Evolutionary conservation across 106 monocot species (phyloP), one percentile per base, ranked within the genome.

Genomic region (Platanthera zijinensis): DNA sequence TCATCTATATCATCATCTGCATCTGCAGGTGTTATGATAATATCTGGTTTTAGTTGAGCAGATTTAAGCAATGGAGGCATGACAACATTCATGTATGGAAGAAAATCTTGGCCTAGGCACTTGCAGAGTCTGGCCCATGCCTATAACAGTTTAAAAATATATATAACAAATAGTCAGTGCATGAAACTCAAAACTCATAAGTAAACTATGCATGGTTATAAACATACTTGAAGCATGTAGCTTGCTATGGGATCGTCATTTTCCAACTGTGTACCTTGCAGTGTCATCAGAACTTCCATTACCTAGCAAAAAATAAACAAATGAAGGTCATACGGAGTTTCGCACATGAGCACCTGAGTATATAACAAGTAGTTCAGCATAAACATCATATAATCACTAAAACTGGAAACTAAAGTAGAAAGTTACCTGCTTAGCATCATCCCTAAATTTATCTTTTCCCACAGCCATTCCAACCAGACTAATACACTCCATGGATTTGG

Each of bases 101-200:
- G 91, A 78, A 97, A 97, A 82, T 97, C 97, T 72, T 97, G 94
- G 12, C 97, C 97, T 46, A 97, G 81, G 77, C 97, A 97, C 82
- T 92, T 97, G 86, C 94, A 97, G 52, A 97, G 87, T 63, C 97
- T 89, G 45, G 97, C 94, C 97, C 97, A 97, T 77, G 93, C 97
- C 97, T 97, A 57, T 61, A 15, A 48, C 3, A 79, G 39, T 54
- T 18, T n/a, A 15, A n/a, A 9, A 51, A 9, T 48, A 72, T 51
- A 51, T 14, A 50, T 22, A 22, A 10, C 22, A 72, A 46, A 72
- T 51, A 5, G 9, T 21, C 50, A 4, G 51, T 72, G 70, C 21
- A 72, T 18, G 8, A 72, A 72, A 72, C 46, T 51, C 5, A 22
- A 70, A 17, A 72, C 46, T 51, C 5, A 22, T 47, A 17, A 72